Conservation (phyloP, 2,329 filamentous ascomycete genomes). For the Epichloe baconii region DNA sequence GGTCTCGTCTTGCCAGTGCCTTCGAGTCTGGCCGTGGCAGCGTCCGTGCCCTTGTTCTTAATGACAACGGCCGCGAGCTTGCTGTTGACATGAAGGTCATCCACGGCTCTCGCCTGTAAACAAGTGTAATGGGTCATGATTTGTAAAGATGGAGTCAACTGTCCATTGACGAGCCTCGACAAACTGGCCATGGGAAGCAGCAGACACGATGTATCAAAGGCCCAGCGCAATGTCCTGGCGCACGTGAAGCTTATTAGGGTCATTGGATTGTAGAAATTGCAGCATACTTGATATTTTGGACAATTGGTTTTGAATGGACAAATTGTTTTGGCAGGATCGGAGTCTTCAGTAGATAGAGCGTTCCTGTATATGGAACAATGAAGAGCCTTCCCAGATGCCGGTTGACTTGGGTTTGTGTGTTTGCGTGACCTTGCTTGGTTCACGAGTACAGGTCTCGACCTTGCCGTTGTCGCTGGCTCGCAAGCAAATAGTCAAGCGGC, state of each 20-base stretch:
- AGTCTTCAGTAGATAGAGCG: slow-evolving; percentile 29
- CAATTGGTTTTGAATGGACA: slow-evolving; percentile 13
- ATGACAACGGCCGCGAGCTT: slow-evolving; percentile 83
- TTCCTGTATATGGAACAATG: slow-evolving; percentile 29
- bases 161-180: slow-evolving; percentile 7
- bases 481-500: too few relatives aligned
- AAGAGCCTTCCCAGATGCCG: slow-evolving; percentile 14
- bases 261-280: slow-evolving; percentile 15
- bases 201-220: background rate
- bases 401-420: background rate
- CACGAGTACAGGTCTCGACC: background rate
- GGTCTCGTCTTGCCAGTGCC: slow-evolving; percentile 63
- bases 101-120: slow-evolving; percentile 60
- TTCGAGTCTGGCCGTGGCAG: slow-evolving; percentile 89
- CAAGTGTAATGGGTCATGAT: background rate
- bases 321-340: slow-evolving; percentile 20
- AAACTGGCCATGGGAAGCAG: background rate
- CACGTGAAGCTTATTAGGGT: slow-evolving; percentile 12
- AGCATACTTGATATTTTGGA: slow-evolving; percentile 5
- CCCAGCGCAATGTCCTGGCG: slow-evolving; percentile 8
- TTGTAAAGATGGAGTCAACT: background rate
- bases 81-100: slow-evolving; percentile 99
- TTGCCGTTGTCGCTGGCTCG: too few relatives aligned
- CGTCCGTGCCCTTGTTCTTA: slow-evolving; percentile 91
- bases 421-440: background rate